Evolutionary conservation across 2,329 filamentous ascomycete genomes (phyloP).

Genomic region (Neofusicoccum parvum): DNA sequence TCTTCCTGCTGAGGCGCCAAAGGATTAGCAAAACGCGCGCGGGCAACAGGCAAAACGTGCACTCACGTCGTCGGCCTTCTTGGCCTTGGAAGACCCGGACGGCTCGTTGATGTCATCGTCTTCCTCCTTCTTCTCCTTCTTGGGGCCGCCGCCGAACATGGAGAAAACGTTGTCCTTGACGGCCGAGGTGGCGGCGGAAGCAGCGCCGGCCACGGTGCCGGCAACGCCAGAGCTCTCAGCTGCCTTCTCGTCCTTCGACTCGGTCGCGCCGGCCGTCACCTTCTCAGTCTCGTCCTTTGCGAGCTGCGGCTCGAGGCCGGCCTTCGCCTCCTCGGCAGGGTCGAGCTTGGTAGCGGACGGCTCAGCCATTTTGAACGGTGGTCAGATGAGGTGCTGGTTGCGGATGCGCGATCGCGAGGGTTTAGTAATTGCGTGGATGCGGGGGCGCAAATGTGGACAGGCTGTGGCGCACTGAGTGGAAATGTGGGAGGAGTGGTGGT

Average conservation of each 20-base stretch:
- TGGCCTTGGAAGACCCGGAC: conserved; percentile 78
- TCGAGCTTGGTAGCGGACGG: conserved; percentile 44
- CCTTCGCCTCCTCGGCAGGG: conserved; percentile 42
- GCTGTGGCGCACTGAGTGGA: not conserved
- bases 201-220: conserved; percentile 42
- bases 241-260: conserved; percentile 55
- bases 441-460: not conserved
- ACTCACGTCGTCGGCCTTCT: conserved; percentile 64
- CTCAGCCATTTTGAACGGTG: conserved; percentile 25
- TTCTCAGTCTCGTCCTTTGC: conserved; percentile 48
- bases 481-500: conserved; percentile 19
- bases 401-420: conserved; percentile 5
- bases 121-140: conserved; percentile 93
- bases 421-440: conserved; percentile 2
- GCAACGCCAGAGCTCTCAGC: conserved; percentile 27
- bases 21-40: not conserved
- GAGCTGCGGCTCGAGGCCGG: conserved; percentile 43
- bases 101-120: conserved; percentile 81
- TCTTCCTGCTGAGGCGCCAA: conserved; percentile 50
- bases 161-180: conserved; percentile 74
- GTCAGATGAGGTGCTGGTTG: not conserved
- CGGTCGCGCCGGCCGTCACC: conserved; percentile 44
- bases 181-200: conserved; percentile 37
- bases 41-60: not conserved
- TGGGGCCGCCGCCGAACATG: conserved; percentile 97